These are phyloP conservation scores for Xylaria sp. DNA, from an alignment of 2,329 filamentous ascomycete genomes.

Conservation along the genomic window DNA sequence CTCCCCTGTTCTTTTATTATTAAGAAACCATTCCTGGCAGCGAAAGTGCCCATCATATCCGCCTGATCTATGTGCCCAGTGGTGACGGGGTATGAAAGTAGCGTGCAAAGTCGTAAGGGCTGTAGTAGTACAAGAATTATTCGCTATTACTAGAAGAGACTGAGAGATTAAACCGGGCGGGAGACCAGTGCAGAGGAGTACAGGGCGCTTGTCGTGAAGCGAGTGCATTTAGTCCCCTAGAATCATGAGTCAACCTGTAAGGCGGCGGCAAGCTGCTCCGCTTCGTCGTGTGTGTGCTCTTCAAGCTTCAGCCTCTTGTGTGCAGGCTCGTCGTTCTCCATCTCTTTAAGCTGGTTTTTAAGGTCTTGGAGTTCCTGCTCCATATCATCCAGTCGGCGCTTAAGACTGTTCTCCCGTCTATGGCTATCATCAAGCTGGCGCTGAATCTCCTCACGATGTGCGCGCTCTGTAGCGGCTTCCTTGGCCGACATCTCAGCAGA, in stretches of 20 bases:
- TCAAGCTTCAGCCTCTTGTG: slow-evolving; percentile 47
- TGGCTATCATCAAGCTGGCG: slow-evolving; percentile 80
- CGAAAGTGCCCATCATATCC: slow-evolving; percentile 34
- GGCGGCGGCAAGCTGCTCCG: slow-evolving; percentile 38
- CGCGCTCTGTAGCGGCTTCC: slow-evolving; percentile 67
- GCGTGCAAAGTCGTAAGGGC: slow-evolving; percentile 41
- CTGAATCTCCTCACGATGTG: slow-evolving; percentile 63
- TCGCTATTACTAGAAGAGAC: slow-evolving; percentile 23
- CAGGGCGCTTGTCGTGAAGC: slow-evolving; percentile 30
- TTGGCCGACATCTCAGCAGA: slow-evolving; percentile 64
- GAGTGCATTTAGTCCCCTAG: neutral
- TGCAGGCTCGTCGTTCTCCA: slow-evolving; percentile 44
- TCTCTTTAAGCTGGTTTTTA: slow-evolving; percentile 45
- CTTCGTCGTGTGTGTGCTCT: slow-evolving; percentile 38
- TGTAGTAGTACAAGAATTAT: slow-evolving; percentile 45
- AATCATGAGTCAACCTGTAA: slow-evolving; percentile 43
- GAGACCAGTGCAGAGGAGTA: slow-evolving; percentile 1
- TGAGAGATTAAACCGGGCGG: slow-evolving; percentile 7
- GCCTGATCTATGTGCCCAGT: slow-evolving; percentile 33
- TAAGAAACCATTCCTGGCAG: slow-evolving; percentile 35
- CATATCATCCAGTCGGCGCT: slow-evolving; percentile 82
- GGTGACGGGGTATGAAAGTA: slow-evolving; percentile 34
- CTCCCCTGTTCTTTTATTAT: slow-evolving; percentile 38
- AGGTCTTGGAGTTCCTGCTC: slow-evolving; percentile 64
- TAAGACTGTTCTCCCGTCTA: slow-evolving; percentile 81